Percentiles rank a stretch among this genome's conserved stretches.
Conservation (phyloP, 148 eudicot genomes). For the Rhododendron henanense region DNA sequence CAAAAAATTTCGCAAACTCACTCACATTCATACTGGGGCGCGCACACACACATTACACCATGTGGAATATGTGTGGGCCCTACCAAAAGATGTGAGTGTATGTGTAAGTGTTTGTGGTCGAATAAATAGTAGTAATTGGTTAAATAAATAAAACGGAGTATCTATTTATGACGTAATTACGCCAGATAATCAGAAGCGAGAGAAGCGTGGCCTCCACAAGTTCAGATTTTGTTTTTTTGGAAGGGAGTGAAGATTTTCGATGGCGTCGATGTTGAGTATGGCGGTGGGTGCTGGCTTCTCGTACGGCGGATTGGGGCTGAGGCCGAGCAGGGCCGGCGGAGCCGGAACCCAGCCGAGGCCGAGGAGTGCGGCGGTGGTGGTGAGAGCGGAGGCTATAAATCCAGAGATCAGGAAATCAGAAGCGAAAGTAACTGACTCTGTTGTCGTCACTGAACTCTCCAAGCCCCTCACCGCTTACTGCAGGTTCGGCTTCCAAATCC, state of each 20-base stretch:
- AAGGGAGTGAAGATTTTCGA: background rate
- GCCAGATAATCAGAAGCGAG: background rate
- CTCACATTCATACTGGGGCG: too few species aligned
- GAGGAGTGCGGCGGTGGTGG: slow-evolving; percentile 31
- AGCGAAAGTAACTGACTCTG: slow-evolving; percentile 85
- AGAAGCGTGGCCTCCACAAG: background rate
- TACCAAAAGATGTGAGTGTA: too few species aligned
- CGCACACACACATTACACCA: too few species aligned
- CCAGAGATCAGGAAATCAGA: slow-evolving; percentile 81
- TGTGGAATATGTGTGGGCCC: too few species aligned
- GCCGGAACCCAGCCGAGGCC: background rate
- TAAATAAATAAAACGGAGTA: too few species aligned
- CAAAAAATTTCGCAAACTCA: too few species aligned
- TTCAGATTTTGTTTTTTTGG: background rate
- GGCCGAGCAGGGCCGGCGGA: slow-evolving; percentile 2
- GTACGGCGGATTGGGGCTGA: slow-evolving; percentile 7
- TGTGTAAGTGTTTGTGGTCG: too few species aligned
- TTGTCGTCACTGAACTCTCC: slow-evolving; percentile 67
- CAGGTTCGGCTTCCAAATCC: slow-evolving; percentile 43
- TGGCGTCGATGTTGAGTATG: slow-evolving; percentile 30
- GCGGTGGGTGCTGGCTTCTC: slow-evolving; percentile 26
- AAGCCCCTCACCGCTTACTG: slow-evolving; percentile 90
- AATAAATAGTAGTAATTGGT: too few species aligned
- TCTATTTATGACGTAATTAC: background rate
- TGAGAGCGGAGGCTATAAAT: slow-evolving; percentile 69